phyloP scores from a whole-genome alignment of 495 filamentous ascomycete genomes.

The Apodospora peruviana region DNA sequence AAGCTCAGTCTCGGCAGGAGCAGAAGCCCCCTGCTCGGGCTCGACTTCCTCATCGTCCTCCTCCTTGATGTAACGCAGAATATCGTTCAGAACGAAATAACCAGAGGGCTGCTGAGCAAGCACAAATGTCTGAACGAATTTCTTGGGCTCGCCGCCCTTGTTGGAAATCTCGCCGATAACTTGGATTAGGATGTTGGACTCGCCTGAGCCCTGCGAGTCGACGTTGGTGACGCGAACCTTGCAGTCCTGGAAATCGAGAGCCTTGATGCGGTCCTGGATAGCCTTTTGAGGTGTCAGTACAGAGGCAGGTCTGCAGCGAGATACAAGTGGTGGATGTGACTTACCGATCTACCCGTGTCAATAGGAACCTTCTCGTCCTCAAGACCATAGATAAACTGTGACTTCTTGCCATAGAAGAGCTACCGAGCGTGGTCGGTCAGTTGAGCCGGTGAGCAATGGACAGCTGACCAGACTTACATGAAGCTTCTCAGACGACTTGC shows the following conservation, averaged over 20 bases:
- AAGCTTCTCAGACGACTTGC: slow-evolving; percentile 87
- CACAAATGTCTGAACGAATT: slow-evolving; percentile 98
- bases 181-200: slow-evolving; percentile 91
- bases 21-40: slow-evolving; percentile 28
- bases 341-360: slow-evolving; percentile 76
- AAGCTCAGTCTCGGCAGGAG: slow-evolving; percentile 38
- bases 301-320: not conserved
- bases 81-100: slow-evolving; percentile 97
- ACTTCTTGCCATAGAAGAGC: slow-evolving; percentile 79
- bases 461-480: slow-evolving; percentile 53
- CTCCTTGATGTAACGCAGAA: slow-evolving; percentile 87
- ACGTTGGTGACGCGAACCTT: slow-evolving; percentile 98
- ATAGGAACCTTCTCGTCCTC: slow-evolving; percentile 84
- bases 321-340: slow-evolving; percentile 20
- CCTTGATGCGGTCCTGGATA: slow-evolving; percentile 89
- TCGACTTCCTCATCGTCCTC: slow-evolving; percentile 57
- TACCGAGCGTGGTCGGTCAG: slow-evolving; percentile 11
- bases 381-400: slow-evolving; percentile 75
- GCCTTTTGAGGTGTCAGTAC: slow-evolving; percentile 46
- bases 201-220: slow-evolving; percentile 86
- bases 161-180: slow-evolving; percentile 98
- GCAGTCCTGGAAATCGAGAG: slow-evolving; percentile 91
- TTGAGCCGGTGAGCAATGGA: slow-evolving; percentile 1
- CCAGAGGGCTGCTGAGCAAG: slow-evolving; percentile 93
- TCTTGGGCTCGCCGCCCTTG: slow-evolving; percentile 80